Base-by-base conservation (phyloP, 352 stramenopile genomes). In the Phytophthora hibernalis region DNA sequence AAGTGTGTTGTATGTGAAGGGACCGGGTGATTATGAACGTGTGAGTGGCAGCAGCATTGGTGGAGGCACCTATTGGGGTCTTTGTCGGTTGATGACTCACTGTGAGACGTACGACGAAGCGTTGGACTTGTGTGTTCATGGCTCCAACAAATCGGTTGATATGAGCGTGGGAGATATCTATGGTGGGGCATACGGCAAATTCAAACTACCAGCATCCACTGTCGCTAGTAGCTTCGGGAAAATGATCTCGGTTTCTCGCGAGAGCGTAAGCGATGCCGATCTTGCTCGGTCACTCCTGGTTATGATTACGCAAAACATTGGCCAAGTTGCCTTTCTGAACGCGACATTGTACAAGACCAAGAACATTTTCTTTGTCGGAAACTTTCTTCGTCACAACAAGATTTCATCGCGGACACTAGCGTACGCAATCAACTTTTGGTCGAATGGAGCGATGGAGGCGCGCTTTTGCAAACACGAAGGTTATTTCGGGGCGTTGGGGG, bases 111-210 rank as follows among this genome's bases (percentile, higher is more conserved):
- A 93, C 64, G 89, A 96, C 67, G 89, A 95, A 58, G 89, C 87
- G 18, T 70, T 96, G 37, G 87, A 96, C 52, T 76, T 93, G 43
- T 87, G 82, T 38, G 89, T 94, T 9, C 67, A 90, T 56, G 89
- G 89, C 43, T 85, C 83, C 52, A 95, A 95, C 68, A 74, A 86
- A 56, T 83, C 83, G 20, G 95, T 99, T 10, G 96, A 99, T 76
- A 98, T 99, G 93, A 98, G 98, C 66, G 98, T 99, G 31, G 96
- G 96, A 22, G 98, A 99, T 74, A 99, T 99, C 68, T 99, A 99
- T 74, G 98, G 98, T 11, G 88, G 91, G 50, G 90, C 93, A 37
- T 98, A 98, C 82, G 93, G 97, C 22, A 96, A 97, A 60, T 98
- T 98, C 54, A 94, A 97, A 42, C 73, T 98, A 12, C 91, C 83